Base-by-base conservation (phyloP, 2,329 filamentous ascomycete species). In the Aspergillus sp. region DNA sequence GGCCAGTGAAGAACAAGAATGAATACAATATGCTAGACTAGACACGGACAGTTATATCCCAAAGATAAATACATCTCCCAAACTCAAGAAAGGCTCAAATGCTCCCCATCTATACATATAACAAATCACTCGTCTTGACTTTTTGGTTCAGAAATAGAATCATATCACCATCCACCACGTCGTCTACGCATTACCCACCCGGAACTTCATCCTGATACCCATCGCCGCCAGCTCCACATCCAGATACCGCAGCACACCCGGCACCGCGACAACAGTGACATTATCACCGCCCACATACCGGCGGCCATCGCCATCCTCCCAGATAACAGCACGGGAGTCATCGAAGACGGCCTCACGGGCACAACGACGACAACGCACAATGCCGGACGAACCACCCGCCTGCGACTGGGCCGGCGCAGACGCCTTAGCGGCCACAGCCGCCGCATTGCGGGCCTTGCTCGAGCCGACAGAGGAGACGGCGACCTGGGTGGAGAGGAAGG, bases 201-300 rank as follows among this genome's bases (percentile, higher is more conserved):
- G 87, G 69, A 96, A 97, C 79, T 90, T 96, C 75, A 99, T 83
- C 75, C 91, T 88, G 49, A 99, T 87, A 49, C 94, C 94, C 94
- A 99, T 99, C 51, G 91, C 91, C 33, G 92, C 90, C 63, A 99
- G 77, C 74, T 99, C 94, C 17, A 96, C 92, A 74, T 99, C 94
- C 60, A 99, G 75, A 76, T 88, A 97, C 74, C 89, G 90, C 71
- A 99, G 76, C 50, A 95, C 94, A 58, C 92, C 93, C 0, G 94
- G 94, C 14, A 99, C 89, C 49, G 91, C 92, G 33, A 99, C 90
- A 59, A 94, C 80, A 3, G 92, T 94, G 3, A 94, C 94, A 68
- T 97, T 84, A 58, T 93, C 89, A 45, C 94, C 94, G 8, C 94
- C 94, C 32, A 90, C 82, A 82, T 88, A 97, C 61, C 88, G 85